Evolutionary conservation across 75 land plant species (phyloP), one percentile per base, ranked within the genome.

Genomic region (Pinus taeda): DNA sequence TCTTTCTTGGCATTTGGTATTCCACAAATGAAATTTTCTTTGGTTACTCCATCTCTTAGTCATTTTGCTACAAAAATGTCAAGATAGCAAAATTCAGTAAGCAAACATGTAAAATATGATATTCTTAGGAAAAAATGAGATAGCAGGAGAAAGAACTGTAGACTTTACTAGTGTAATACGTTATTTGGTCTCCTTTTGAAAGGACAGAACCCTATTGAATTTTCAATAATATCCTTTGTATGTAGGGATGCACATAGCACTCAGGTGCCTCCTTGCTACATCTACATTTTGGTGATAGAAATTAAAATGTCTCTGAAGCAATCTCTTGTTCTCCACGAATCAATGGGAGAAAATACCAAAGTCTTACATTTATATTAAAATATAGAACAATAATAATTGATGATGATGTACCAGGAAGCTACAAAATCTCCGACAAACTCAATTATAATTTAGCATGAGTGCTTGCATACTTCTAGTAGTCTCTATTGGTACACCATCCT

Each of bases 221-320:
- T 24, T 59, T 55, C 29, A 30, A 24, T 39, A 79, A 6, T 22
- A 70, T 77, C 22, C 63, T 20, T 17, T 57, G 80, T 21, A 79
- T 45, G 59, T 75, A 57, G 59, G 81, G 79, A 59, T 75, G 77
- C 20, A 60, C 26, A 79, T 61, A 61, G 59, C 24, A 57, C 15
- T 60, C 6, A 6, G 79, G 69, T 55, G 81, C 39, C 49, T 60
- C 42, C 29, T 59, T 24, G 8, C 15, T 21, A 75, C 9, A 62
- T 58, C 80, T 80, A 72, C 79, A 77, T 15, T 11, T 36, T 33
- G 42, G 26, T 77, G 26, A 77, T 49, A 24, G 15, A 69, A 39
- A 15, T 42, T 20, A n/a, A 18, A 37, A 4, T n/a, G 53, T 49
- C 55, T 45, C 9, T 49, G 12, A 49, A 49, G 55, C 55, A 49